Conservation (phyloP, 768 basidiomycete genomes). For the Hydnum rufescens region DNA sequence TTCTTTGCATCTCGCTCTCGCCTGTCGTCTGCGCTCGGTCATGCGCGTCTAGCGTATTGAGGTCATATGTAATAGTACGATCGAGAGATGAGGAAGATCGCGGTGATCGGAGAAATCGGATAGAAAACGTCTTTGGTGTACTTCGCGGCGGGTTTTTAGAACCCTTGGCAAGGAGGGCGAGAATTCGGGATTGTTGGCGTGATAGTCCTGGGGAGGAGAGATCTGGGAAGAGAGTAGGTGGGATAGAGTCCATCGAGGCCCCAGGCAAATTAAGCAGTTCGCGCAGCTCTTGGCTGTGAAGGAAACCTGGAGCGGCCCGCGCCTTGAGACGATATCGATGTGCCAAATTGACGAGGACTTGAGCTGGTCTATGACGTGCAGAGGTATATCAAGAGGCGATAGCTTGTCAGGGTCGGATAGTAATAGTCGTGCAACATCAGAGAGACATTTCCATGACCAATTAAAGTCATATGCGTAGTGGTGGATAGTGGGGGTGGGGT, state of each 20-base stretch:
- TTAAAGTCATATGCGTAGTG: constrained; percentile 52
- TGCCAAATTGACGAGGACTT: constrained; percentile 40
- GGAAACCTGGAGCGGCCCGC: constrained; percentile 75
- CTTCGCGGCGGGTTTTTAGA: constrained; percentile 25
- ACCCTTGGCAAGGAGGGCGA: constrained; percentile 48
- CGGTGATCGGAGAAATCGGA: constrained; percentile 69
- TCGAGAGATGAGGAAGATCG: constrained; percentile 7
- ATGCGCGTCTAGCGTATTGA: constrained; percentile 35
- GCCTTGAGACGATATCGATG: constrained; percentile 65
- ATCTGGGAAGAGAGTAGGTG: constrained; percentile 12
- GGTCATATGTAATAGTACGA: constrained; percentile 31
- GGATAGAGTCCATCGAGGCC: constrained; percentile 45
- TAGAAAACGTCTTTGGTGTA: constrained; percentile 51
- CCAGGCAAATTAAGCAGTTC: constrained; percentile 53
- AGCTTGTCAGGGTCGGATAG: constrained; percentile 48
- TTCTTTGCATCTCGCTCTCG: constrained; percentile 29
- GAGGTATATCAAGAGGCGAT: constrained; percentile 56
- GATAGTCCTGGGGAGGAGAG: constrained; percentile 19
- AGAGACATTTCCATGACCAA: constrained; percentile 91
- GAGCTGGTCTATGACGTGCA: constrained; percentile 49
- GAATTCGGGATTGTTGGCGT: constrained; percentile 43
- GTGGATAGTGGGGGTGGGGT: constrained; percentile 43
- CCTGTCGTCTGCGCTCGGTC: constrained; percentile 30
- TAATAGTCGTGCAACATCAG: constrained; percentile 77
- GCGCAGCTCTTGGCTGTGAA: constrained; percentile 81